Evolutionary conservation across 2,329 filamentous ascomycete genomes (phyloP).

Genomic region (Aureobasidium sp.): DNA sequence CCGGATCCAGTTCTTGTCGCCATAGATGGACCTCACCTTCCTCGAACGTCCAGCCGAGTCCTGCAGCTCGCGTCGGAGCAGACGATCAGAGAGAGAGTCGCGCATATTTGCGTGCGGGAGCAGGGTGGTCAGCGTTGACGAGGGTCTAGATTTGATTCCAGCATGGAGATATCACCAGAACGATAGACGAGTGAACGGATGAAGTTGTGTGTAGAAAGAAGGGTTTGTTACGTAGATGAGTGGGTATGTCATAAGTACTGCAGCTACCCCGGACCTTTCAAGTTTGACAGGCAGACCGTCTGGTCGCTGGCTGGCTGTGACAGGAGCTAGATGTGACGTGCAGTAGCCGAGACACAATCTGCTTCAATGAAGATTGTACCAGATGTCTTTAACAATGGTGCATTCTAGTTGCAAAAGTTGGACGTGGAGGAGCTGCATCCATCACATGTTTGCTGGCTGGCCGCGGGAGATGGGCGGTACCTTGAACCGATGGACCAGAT

Average conservation of each 20-base stretch:
- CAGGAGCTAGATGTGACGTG: neutral
- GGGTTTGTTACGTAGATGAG: neutral
- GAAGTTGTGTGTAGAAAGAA: neutral
- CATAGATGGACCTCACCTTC: conserved; percentile 46
- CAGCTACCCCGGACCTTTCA: neutral
- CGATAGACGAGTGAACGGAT: neutral
- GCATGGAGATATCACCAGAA: neutral
- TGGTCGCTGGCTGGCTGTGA: neutral
- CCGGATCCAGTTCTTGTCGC: conserved; percentile 50
- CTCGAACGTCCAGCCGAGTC: conserved; percentile 25
- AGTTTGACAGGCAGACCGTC: neutral
- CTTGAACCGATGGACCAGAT: neutral
- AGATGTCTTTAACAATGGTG: neutral
- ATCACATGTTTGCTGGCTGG: neutral
- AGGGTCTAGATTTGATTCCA: neutral
- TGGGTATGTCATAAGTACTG: neutral
- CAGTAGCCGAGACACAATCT: neutral
- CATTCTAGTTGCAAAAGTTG: neutral
- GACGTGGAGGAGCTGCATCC: neutral
- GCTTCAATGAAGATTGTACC: neutral
- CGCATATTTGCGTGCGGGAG: conserved; percentile 30
- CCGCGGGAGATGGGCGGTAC: conserved; percentile 4
- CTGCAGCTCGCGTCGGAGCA: conserved; percentile 46
- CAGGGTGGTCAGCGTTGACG: neutral
- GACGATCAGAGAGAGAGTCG: conserved; percentile 41